Evolutionary conservation across 805 yeast genomes (phyloP).

Genomic region (Lachancea lanzarotensis): DNA sequence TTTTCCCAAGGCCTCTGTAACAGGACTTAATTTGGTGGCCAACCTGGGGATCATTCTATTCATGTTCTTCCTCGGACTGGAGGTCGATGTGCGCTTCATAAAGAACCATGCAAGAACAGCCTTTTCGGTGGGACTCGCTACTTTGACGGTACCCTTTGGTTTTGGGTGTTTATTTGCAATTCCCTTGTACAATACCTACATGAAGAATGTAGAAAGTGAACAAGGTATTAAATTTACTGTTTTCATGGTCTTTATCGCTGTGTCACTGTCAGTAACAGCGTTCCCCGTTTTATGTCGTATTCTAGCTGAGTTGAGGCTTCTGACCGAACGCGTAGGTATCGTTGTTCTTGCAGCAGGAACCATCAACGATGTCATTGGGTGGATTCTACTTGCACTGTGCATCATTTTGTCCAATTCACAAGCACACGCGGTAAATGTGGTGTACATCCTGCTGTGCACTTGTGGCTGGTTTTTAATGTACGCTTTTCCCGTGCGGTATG

Average conservation of each 20-base stretch:
- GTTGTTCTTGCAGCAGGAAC: conserved; percentile 20
- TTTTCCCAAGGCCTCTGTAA: conserved; percentile 57
- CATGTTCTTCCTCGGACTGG: conserved; percentile 71
- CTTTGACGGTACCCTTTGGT: conserved; percentile 75
- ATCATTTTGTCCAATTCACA: conserved; percentile 72
- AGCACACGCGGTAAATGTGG: conserved; percentile 54
- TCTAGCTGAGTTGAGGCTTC: conserved; percentile 61
- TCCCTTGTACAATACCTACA: conserved; percentile 58
- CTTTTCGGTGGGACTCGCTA: conserved; percentile 57
- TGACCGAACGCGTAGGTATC: conserved; percentile 58
- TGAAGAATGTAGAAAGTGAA: conserved; percentile 21
- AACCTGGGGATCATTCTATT: conserved; percentile 70
- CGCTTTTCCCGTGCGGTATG: conserved; percentile 43
- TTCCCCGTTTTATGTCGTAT: conserved; percentile 80
- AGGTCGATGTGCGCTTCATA: conserved; percentile 64
- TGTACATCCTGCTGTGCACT: conserved; percentile 59
- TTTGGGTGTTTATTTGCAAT: conserved; percentile 66
- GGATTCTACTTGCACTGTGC: conserved; percentile 71
- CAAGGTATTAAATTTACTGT: conserved; percentile 52
- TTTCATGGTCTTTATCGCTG: conserved; percentile 74
- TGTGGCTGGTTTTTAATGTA: conserved; percentile 64
- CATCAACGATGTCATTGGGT: conserved; percentile 70
- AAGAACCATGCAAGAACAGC: conserved; percentile 57
- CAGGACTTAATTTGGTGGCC: conserved; percentile 61
- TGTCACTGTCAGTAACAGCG: conserved; percentile 79